Conservation (phyloP, 2,329 filamentous ascomycete species). For the Periglandula ipomoeae region DNA sequence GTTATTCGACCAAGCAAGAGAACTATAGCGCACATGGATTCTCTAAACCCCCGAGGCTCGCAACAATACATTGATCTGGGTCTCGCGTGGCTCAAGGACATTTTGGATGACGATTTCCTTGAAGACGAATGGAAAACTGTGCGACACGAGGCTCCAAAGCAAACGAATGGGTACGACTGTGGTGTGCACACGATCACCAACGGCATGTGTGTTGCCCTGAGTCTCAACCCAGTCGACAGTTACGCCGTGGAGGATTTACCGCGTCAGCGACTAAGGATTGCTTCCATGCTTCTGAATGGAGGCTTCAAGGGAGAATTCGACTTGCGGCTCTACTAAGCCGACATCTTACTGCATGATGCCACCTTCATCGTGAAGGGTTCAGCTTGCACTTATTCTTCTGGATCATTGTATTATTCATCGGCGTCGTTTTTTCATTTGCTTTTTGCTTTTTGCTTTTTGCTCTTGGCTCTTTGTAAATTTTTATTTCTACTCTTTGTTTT, state of each 20-base stretch:
- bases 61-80: conserved; percentile 31
- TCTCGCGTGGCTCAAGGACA: conserved; percentile 46
- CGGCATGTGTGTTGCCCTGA: conserved; percentile 51
- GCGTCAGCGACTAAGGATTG: conserved; percentile 52
- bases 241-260: conserved; percentile 48
- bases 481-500: not conserved
- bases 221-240: conserved; percentile 38
- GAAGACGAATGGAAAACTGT: conserved; percentile 51
- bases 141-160: conserved; percentile 40
- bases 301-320: conserved; percentile 55
- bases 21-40: conserved; percentile 62
- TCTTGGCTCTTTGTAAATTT: not conserved
- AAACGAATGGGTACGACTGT: conserved; percentile 64
- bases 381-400: not conserved
- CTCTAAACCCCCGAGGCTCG: conserved; percentile 38
- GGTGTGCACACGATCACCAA: conserved; percentile 73
- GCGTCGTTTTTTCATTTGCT: not conserved
- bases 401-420: too few species aligned
- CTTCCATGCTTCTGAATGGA: conserved; percentile 56
- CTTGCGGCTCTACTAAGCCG: conserved; percentile 27
- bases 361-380: not conserved
- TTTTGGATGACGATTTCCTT: conserved; percentile 45
- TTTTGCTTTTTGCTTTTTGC: not conserved
- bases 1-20: conserved; percentile 53
- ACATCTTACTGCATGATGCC: too few species aligned